Base-by-base conservation (phyloP, 2,329 filamentous ascomycete genomes). In the Exophiala sp. region DNA sequence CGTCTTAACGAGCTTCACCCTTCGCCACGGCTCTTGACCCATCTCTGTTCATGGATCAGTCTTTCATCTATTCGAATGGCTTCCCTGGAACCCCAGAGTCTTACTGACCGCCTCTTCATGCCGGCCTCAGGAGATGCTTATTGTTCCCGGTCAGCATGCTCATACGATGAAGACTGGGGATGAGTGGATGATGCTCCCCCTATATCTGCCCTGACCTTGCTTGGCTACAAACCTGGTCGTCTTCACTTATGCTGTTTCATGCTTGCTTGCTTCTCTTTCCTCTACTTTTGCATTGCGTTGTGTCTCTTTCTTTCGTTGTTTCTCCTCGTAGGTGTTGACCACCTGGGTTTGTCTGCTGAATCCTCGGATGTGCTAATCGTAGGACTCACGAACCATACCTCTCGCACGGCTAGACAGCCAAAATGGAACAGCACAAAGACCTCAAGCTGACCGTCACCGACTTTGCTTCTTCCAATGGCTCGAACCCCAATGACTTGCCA, bases 401-500 rank as follows among this genome's bases (percentile, higher is more conserved):
- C 11, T 13, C 29, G 29, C 11, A 32, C 29, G 7, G 7, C 8
- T 10, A 32, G 11, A 9, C 29, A n/a, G 5, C 10, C 24, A 9
- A 29, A 3, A 52, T 53, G 52, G 49, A 51, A 11, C 18, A 38
- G 27, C 37, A 46, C 35, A 57, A 55, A 35, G 52, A 46, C 27
- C 46, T 50, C 39, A 48, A 35, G 18, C 41, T 55, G 23, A 35
- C 46, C 11, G 55, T 57, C 49, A 57, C 39, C 30, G 55, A 58
- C 45, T 42, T 55, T 23, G 44, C 47, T 1, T 58, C 57, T 16
- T 56, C 57, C 2, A 52, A 47, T 19, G 42, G 47, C 45, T 55
- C 52, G 22, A 18, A 48, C n/a, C 39, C 44, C 9, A 41, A 50
- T n/a, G 16, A 21, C 3, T 39, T 44, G 13, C 22, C 39, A 11